These are phyloP conservation scores for Pseudozyma pruni DNA, from an alignment of 1,284 basidiomycete species.

Conservation along the genomic window DNA sequence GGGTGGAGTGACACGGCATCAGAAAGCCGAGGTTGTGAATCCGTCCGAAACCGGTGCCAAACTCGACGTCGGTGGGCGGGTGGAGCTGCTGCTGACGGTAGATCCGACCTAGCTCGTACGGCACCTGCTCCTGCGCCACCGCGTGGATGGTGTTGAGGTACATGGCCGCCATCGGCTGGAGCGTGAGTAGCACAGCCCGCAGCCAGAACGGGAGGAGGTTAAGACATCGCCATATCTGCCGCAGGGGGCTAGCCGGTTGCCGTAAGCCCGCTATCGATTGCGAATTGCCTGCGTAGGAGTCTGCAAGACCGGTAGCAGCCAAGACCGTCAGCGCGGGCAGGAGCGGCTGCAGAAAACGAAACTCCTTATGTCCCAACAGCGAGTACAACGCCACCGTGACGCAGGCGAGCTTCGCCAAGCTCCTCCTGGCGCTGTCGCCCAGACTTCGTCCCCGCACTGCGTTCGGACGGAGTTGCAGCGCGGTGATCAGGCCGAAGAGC, in stretches of 20 bases:
- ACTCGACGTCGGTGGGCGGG: conserved; percentile 66
- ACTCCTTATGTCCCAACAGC: conserved; percentile 78
- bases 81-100: conserved; percentile 23
- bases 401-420: conserved; percentile 29
- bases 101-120: conserved; percentile 31
- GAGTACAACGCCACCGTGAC: conserved; percentile 48
- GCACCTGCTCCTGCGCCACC: conserved; percentile 47
- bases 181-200: conserved; percentile 21
- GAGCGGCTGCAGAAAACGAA: conserved; percentile 93
- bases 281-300: conserved; percentile 12
- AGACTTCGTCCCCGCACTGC: background rate
- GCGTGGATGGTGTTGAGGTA: conserved; percentile 54
- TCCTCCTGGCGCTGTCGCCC: conserved; percentile 5
- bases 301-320: conserved; percentile 69
- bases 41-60: conserved; percentile 25
- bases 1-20: conserved; percentile 98
- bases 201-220: conserved; percentile 30
- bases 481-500: conserved; percentile 72
- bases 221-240: conserved; percentile 19
- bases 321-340: conserved; percentile 86
- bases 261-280: no score
- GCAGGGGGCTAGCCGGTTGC: background rate
- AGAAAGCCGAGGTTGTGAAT: conserved; percentile 78
- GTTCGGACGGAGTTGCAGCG: background rate
- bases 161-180: conserved; percentile 39